Conservation (phyloP, 2,329 filamentous ascomycete genomes). For the Fusarium newnesense region DNA sequence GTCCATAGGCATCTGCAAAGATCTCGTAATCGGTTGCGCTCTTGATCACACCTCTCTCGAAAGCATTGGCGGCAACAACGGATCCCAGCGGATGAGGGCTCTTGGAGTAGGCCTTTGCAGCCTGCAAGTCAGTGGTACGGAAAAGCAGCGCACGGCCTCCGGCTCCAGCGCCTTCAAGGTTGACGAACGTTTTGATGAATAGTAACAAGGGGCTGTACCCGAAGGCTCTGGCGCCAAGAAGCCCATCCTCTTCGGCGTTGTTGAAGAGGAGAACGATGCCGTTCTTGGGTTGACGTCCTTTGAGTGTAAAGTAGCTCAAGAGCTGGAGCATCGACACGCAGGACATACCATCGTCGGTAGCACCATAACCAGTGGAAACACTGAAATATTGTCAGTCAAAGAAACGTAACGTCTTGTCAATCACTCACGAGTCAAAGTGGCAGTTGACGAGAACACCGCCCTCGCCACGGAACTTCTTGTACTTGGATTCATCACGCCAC, state of each 20-base stretch:
- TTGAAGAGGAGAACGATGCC: conserved; percentile 90
- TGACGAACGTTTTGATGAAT: conserved; percentile 88
- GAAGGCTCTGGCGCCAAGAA: conserved; percentile 88
- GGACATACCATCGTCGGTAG: conserved; percentile 93
- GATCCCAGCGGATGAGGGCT: conserved; percentile 83
- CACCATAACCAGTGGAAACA: conserved; percentile 90
- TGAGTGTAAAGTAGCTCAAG: conserved; percentile 83
- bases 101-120: conserved; percentile 80
- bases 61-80: conserved; percentile 85
- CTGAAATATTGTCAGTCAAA: conserved; percentile 54
- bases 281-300: conserved; percentile 76
- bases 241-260: conserved; percentile 93
- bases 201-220: conserved; percentile 82
- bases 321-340: conserved; percentile 88
- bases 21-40: conserved; percentile 93
- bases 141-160: conserved; percentile 90
- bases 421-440: conserved; percentile 81
- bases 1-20: conserved; percentile 79
- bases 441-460: conserved; percentile 93
- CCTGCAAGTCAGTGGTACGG: conserved; percentile 85
- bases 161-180: conserved; percentile 93
- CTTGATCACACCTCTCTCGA: conserved; percentile 78
- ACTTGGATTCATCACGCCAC: conserved; percentile 67
- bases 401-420: too few relatives aligned
- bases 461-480: conserved; percentile 62